Base-by-base conservation (phyloP, 2,329 filamentous ascomycete species). In the Pleoardoris graminearum region DNA sequence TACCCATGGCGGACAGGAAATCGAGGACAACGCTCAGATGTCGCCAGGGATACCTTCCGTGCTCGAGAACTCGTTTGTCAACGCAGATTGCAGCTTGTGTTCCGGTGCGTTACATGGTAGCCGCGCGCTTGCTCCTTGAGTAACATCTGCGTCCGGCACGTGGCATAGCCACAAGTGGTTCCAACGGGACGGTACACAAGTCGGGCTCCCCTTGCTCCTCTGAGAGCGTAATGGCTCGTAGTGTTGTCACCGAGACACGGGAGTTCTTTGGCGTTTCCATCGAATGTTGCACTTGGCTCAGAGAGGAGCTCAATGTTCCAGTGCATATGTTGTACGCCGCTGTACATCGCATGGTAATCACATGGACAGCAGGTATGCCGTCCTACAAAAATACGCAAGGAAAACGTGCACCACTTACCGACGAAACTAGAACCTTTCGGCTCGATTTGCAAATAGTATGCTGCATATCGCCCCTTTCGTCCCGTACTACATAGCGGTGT, bases 391-490 rank as follows among this genome's bases (percentile, higher is more conserved):
- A 3, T 22, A 39, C 8, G 29, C 16, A 29, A 49, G 6, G 30
- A 43, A 48, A 50, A 44, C 48, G 45, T 54, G 19, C 36, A 25
- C 27, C 38, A 80, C 82, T 76, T 76, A 86, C 85, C 91, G 36
- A 95, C 78, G 62, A 93, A 89, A 67, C 85, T 87, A 45, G 81
- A 77, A 17, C 63, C 67, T 21, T 77, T 77, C 10, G 91, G 90
- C 69, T 93, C 84, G 58, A 90, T 82, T 71, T 96, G 91, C 17
- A 96, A 76, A 75, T 96, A 96, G 76, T 96, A 55, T 14, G 53
- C 48, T 30, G 53, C 54, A 72, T 94, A 95, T 8, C 89, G 87
- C 0, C 90, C 90, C 73, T 96, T 95, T 51, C 88, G 83, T 17
- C 91, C 90, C 0, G 90, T 93, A 17, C 53, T 55, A 47, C 22